These are phyloP conservation scores for Fusarium tupiense DNA, from an alignment of 2,329 filamentous ascomycete species.

Conservation along the genomic window DNA sequence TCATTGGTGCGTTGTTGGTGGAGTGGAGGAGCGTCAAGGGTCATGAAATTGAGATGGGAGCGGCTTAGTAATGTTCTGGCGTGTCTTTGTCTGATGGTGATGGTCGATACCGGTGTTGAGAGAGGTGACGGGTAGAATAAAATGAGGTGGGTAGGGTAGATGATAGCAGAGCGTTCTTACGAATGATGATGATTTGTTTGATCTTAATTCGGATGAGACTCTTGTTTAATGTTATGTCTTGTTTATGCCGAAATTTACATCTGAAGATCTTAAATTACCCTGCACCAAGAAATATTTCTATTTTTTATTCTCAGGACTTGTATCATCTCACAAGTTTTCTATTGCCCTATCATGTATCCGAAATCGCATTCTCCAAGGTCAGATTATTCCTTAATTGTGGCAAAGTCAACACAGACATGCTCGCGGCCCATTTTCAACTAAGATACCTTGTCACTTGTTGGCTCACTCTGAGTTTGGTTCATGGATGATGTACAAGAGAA, in stretches of 20 bases:
- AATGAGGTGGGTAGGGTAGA: not conserved
- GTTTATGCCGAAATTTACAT: not conserved
- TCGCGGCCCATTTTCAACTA: rapidly evolving
- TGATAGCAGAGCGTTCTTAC: not conserved
- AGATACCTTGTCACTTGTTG: no score
- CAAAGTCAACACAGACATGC: rapidly evolving
- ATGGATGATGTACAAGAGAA: no score
- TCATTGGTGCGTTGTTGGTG: slow-evolving; percentile 55
- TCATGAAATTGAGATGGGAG: slow-evolving; percentile 54
- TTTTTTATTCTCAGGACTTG: not conserved
- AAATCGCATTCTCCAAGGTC: rapidly evolving
- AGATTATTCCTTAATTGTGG: rapidly evolving
- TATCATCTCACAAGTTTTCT: not conserved
- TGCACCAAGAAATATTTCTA: not conserved
- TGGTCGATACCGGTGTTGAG: not conserved
- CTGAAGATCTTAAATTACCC: not conserved
- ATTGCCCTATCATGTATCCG: rapidly evolving
- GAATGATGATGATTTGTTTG: not conserved
- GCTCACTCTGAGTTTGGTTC: no score
- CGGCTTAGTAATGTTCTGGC: no score
- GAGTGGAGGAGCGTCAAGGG: slow-evolving; percentile 68
- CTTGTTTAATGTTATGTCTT: not conserved
- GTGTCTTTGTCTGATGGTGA: no score
- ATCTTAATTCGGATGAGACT: not conserved
- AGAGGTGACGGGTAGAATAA: not conserved